phyloP scores from a whole-genome alignment of 306 rosid species.

The Gillenia trifoliata region DNA sequence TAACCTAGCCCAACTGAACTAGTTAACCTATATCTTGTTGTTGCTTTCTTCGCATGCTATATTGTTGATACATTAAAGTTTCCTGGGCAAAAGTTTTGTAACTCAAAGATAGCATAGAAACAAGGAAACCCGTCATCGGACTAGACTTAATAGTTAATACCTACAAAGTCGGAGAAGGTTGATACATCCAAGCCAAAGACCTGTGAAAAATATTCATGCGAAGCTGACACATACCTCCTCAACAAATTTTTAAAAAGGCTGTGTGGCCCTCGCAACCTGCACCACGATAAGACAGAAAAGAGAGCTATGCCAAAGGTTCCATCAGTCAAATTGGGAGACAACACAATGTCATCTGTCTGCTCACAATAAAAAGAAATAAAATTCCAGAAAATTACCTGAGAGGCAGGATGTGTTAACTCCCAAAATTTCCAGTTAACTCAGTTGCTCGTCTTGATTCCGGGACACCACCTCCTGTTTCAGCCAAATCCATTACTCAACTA shows the following conservation, averaged over 20 bases:
- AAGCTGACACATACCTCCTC: constrained; percentile 17
- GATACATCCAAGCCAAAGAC: not conserved
- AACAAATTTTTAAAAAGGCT: constrained; percentile 27
- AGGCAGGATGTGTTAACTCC: constrained; percentile 29
- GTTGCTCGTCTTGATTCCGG: constrained; percentile 29
- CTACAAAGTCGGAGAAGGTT: not conserved
- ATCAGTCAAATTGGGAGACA: constrained; percentile 6
- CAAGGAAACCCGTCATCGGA: not conserved
- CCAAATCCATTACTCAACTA: not conserved
- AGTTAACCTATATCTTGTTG: not conserved
- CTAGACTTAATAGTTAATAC: not conserved
- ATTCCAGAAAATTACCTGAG: constrained; percentile 18
- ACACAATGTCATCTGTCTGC: not conserved
- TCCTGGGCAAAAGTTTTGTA: no score
- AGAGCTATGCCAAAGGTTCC: constrained; percentile 25
- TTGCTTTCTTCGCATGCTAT: not conserved
- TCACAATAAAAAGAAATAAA: not conserved
- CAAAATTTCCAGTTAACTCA: constrained; percentile 29
- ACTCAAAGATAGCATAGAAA: not conserved
- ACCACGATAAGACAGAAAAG: constrained; percentile 7
- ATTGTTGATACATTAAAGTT: not conserved
- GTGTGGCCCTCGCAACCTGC: constrained; percentile 38
- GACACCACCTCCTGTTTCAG: constrained; percentile 27
- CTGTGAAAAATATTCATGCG: not conserved
- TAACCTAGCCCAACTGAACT: not conserved